A percentile compares a stretch with the other conserved stretches of the same genome.
Conservation (phyloP, 164 flowering plant species). For the Piper betle region DNA sequence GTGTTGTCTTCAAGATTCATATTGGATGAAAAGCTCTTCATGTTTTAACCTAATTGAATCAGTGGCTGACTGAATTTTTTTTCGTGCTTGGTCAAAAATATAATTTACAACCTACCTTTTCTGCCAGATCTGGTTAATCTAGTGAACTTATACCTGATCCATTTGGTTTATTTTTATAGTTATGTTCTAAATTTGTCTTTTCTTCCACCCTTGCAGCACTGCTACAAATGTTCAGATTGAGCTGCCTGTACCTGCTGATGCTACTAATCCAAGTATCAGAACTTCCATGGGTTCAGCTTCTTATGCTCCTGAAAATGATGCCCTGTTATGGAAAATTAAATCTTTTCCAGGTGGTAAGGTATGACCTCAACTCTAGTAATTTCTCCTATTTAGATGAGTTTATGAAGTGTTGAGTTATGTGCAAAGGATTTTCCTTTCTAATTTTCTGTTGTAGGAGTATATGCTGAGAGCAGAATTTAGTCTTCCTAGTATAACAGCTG, state of each 20-base stretch:
- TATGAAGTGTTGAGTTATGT: not conserved
- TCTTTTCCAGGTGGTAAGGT: constrained; percentile 99
- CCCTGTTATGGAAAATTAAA: constrained; percentile 85
- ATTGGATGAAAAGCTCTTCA: too few relatives aligned
- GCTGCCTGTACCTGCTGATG: constrained; percentile 77
- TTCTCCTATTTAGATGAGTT: not conserved
- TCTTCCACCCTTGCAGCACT: constrained; percentile 37
- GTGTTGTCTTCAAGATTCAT: too few relatives aligned
- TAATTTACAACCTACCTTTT: too few relatives aligned
- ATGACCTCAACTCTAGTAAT: constrained; percentile 1
- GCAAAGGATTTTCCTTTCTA: not conserved
- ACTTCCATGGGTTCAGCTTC: constrained; percentile 97
- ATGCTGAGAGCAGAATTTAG: constrained; percentile 90
- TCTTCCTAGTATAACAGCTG: constrained; percentile 82
- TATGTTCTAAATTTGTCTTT: constrained; percentile 2
- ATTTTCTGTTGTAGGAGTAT: constrained; percentile 44
- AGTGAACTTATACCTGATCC: not conserved
- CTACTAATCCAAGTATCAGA: constrained; percentile 85
- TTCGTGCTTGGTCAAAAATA: too few relatives aligned
- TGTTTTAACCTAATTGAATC: too few relatives aligned
- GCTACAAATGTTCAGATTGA: constrained; percentile 95
- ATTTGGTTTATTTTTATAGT: not conserved
- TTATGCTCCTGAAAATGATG: constrained; percentile 91
- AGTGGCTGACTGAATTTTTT: too few relatives aligned
- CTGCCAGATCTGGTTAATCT: too few relatives aligned